Evolutionary conservation across 352 stramenopile genomes (phyloP).

Genomic region (Phytophthora citrophthora): DNA sequence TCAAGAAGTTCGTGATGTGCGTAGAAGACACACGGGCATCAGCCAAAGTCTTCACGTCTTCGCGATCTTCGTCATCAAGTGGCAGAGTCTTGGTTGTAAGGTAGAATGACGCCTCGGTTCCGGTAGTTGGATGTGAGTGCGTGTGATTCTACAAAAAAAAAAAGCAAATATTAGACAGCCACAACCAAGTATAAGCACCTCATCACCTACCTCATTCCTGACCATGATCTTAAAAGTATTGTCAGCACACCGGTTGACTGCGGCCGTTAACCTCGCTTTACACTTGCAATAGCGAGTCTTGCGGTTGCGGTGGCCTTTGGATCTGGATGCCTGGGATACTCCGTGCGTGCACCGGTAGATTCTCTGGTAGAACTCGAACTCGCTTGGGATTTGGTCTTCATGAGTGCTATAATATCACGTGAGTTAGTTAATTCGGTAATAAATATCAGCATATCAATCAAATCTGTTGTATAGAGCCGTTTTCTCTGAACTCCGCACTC

Average conservation of each 20-base stretch:
- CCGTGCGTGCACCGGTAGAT: slow-evolving; percentile 13
- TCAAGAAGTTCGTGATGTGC: slow-evolving; percentile 15
- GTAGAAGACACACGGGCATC: slow-evolving; percentile 6
- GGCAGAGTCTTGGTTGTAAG: slow-evolving; percentile 13
- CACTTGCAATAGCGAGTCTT: not conserved
- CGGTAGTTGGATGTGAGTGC: not conserved
- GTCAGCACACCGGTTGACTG: not conserved
- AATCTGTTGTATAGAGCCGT: not conserved
- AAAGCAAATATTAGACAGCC: not conserved
- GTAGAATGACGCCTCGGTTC: slow-evolving; percentile 2
- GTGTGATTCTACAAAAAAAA: not conserved
- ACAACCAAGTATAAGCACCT: not conserved
- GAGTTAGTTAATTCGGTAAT: not conserved
- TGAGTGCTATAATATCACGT: too few relatives aligned
- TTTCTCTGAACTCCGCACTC: not conserved
- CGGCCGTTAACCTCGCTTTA: slow-evolving; percentile 1
- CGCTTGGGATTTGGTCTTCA: too few relatives aligned
- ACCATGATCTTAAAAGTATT: not conserved
- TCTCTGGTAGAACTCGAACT: not conserved
- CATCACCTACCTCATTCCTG: slow-evolving; percentile 2
- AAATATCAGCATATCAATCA: not conserved
- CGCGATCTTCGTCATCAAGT: slow-evolving; percentile 11
- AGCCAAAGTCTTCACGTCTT: slow-evolving; percentile 8
- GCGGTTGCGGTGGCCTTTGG: slow-evolving; percentile 6
- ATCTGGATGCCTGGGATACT: slow-evolving; percentile 5